phyloP scores from a whole-genome alignment of 1,284 basidiomycete species.

The Entoloma clypeatum region DNA sequence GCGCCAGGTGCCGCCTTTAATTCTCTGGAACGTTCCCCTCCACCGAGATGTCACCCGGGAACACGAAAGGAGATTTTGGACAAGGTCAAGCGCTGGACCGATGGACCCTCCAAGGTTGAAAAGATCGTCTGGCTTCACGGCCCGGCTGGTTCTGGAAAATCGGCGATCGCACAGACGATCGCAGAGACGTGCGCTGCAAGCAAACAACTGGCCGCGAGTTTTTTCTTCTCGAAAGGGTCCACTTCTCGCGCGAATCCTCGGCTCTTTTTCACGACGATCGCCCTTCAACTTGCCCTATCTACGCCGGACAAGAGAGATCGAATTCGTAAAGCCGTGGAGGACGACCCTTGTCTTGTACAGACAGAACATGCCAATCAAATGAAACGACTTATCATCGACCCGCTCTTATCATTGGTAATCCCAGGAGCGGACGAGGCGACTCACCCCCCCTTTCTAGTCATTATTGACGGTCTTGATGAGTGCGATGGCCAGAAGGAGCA shows the following conservation, averaged over 20 bases:
- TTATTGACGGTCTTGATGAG: slow-evolving; percentile 22
- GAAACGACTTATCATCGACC: slow-evolving; percentile 17
- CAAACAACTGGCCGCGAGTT: slow-evolving; percentile 15
- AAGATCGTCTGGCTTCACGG: slow-evolving; percentile 4
- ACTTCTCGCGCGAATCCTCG: neutral
- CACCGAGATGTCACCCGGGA: slow-evolving; percentile 4
- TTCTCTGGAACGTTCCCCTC: slow-evolving; percentile 2
- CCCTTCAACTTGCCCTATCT: slow-evolving; percentile 17
- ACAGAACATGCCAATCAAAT: slow-evolving; percentile 15
- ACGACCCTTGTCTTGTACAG: slow-evolving; percentile 17
- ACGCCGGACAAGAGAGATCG: slow-evolving; percentile 9
- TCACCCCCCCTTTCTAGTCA: slow-evolving; percentile 5
- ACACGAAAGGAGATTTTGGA: neutral
- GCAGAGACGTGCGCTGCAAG: slow-evolving; percentile 15
- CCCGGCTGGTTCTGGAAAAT: slow-evolving; percentile 5
- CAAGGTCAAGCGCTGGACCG: neutral
- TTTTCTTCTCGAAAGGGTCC: slow-evolving; percentile 21
- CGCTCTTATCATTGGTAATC: slow-evolving; percentile 3
- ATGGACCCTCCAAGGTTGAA: neutral
- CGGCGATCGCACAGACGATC: slow-evolving; percentile 20
- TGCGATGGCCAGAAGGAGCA: slow-evolving; percentile 7
- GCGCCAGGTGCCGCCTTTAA: neutral
- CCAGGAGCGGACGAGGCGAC: neutral
- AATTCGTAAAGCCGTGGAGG: slow-evolving; percentile 13
- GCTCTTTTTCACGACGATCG: slow-evolving; percentile 20